Evolutionary conservation across 169 alveolate species (phyloP).

Genomic region (Plasmodium adleri): DNA sequence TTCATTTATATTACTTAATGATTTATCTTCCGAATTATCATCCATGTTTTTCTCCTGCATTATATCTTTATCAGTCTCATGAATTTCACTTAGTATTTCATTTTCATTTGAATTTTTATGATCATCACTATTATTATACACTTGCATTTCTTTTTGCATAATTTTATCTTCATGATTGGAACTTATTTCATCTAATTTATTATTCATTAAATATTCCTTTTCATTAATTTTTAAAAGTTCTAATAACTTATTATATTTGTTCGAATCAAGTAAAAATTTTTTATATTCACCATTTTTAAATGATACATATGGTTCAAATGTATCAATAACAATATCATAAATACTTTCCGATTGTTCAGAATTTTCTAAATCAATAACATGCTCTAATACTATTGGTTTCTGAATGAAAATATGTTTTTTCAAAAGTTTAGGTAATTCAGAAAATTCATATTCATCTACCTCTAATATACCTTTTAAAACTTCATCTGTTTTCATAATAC

Average conservation of each 20-base stretch:
- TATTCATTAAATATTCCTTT: slow-evolving; percentile 1
- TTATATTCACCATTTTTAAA: slow-evolving; percentile 41
- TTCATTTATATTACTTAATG: background rate
- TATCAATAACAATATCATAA: slow-evolving; percentile 68
- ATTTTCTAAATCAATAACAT: slow-evolving; percentile 55
- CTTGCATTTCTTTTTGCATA: background rate
- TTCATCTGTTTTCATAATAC: slow-evolving; percentile 68
- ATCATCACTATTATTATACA: background rate
- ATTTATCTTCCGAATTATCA: no score
- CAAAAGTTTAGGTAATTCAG: slow-evolving; percentile 62
- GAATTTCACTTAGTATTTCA: background rate
- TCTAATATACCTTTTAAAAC: slow-evolving; percentile 56
- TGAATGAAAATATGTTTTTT: slow-evolving; percentile 57
- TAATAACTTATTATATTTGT: slow-evolving; percentile 35
- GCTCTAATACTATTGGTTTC: slow-evolving; percentile 74
- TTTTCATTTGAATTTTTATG: slow-evolving; percentile 9
- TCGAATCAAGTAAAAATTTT: slow-evolving; percentile 68
- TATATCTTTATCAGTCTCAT: background rate
- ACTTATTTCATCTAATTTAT: background rate
- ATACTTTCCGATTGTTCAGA: slow-evolving; percentile 67
- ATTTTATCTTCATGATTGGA: background rate
- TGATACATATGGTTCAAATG: slow-evolving; percentile 63
- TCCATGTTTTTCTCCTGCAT: background rate
- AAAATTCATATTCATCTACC: slow-evolving; percentile 72
- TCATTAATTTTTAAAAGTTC: slow-evolving; percentile 59